Evolutionary conservation across 805 yeast genomes (phyloP), one percentile per base, ranked within the genome.

Genomic region (Barnettozyma sucrosica): DNA sequence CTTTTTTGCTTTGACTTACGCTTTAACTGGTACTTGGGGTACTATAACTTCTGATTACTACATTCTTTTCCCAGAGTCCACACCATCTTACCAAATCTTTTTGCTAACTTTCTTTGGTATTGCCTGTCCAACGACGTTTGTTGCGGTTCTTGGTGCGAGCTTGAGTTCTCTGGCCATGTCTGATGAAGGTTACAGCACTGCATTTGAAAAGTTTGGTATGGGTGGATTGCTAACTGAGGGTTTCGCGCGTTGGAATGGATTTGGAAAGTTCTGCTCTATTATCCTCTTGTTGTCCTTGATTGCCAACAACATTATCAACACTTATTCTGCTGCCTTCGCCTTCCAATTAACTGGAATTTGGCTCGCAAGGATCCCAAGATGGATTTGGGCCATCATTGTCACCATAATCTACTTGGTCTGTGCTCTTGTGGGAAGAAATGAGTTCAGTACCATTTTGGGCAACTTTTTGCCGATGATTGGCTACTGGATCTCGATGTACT

Each of bases 381-480:
- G 90, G 85, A 62, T 82, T 36, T 79, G 92, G 77, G 80, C 85
- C 1, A 66, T 86, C 39, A 63, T 77, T 5, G 74, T 83, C 21
- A 83, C 89, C 13, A 75, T 71, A 1, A 67, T 85, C 20, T 85
- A 82, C 57, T 69, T 85, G 51, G 79, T 83, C 4, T 76, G 88
- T 61, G 82, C 95, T 1, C 66, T 87, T 50, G 90, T 77, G 20
- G 96, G 96, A 10, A 74, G 84, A 56, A 68, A 83, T 60, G 81
- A 82, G 55, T 84, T 89, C 61, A 72, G 87, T 48, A 72, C 79
- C 3, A 86, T 89, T 50, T 68, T 88, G 55, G 80, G 88, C 10
- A 88, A 88, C 58, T 88, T 88, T 66, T 69, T 88, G 57, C 96
- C 96, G 9, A 88, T 88, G 96, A 77, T 88, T 49, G 95, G 95